Percentiles rank a stretch among this genome's conserved stretches.
phyloP scores from a whole-genome alignment of 2,329 filamentous ascomycete species.

The Eurotiales sp. region DNA sequence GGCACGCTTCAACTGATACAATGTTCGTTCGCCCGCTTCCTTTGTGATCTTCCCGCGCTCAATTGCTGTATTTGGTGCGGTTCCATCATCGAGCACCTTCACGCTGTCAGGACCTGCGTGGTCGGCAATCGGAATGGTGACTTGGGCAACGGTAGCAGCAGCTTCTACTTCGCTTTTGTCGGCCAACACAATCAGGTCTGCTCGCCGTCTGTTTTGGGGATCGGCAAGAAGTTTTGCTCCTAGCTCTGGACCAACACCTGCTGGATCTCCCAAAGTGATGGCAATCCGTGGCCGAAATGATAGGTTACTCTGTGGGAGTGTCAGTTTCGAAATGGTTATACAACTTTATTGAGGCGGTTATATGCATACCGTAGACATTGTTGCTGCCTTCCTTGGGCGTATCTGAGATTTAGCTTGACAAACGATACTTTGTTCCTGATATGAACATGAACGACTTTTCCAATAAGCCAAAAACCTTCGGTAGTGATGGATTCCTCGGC shows the following conservation, averaged over 20 bases:
- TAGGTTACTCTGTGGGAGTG: background rate
- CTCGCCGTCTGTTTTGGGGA: slow-evolving; percentile 22
- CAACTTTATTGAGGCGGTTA: no score
- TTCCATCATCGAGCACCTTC: slow-evolving; percentile 28
- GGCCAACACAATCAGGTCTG: slow-evolving; percentile 29
- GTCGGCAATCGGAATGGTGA: slow-evolving; percentile 14
- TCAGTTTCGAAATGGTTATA: background rate
- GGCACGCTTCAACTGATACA: slow-evolving; percentile 28
- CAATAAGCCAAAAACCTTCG: no score
- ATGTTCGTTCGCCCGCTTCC: slow-evolving; percentile 22
- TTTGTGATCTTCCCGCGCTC: slow-evolving; percentile 22
- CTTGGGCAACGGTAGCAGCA: slow-evolving; percentile 22
- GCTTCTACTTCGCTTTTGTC: slow-evolving; percentile 25
- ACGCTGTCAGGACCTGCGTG: slow-evolving; percentile 16
- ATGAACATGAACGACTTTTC: no score
- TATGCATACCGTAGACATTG: background rate
- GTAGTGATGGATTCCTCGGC: background rate
- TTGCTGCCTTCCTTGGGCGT: background rate
- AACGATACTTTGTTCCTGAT: background rate
- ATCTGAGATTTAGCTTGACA: background rate
- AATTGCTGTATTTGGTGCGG: slow-evolving; percentile 15
- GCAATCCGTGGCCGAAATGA: slow-evolving; percentile 25
- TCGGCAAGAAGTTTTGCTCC: slow-evolving; percentile 30
- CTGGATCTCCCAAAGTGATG: slow-evolving; percentile 30
- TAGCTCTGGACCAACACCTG: slow-evolving; percentile 31